These are phyloP conservation scores for Eimeria mitis DNA, from an alignment of 169 alveolate genomes.

Conservation along the genomic window DNA sequence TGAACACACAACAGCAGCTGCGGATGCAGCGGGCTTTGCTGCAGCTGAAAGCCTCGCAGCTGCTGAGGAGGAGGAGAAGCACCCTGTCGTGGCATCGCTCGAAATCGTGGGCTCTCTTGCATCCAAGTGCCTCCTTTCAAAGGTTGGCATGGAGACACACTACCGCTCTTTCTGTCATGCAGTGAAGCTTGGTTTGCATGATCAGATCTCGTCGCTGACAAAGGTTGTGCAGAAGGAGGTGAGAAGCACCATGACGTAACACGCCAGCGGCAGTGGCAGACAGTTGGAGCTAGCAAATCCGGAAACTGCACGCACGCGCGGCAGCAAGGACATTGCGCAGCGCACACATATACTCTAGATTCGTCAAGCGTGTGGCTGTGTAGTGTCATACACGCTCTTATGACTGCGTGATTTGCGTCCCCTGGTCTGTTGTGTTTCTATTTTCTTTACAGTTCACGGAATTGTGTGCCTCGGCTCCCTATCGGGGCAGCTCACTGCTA, in stretches of 20 bases:
- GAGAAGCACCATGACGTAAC: not conserved
- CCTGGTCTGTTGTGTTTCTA: not conserved
- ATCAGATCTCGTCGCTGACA: slow-evolving; percentile 71
- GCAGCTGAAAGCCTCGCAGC: slow-evolving; percentile 77
- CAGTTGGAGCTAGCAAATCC: not conserved
- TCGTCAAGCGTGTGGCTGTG: not conserved
- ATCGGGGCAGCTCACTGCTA: slow-evolving; percentile 86
- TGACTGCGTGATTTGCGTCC: not conserved
- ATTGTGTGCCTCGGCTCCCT: slow-evolving; percentile 85
- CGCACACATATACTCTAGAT: not conserved
- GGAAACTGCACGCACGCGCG: not conserved
- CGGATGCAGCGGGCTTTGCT: slow-evolving; percentile 68
- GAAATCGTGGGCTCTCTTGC: slow-evolving; percentile 82
- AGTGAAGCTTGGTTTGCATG: slow-evolving; percentile 83
- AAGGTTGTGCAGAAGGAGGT: slow-evolving; percentile 83
- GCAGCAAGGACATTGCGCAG: not conserved
- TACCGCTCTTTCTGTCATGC: slow-evolving; percentile 84
- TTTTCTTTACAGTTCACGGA: slow-evolving; percentile 81
- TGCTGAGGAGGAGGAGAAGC: slow-evolving; percentile 67
- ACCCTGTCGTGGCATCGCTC: slow-evolving; percentile 63
- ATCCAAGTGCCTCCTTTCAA: slow-evolving; percentile 76
- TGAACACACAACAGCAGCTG: slow-evolving; percentile 76
- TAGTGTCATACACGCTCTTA: not conserved
- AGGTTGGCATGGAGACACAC: slow-evolving; percentile 83
- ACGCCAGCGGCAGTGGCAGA: not conserved